Conservation (phyloP, 805 yeast species). For the Candida lessepsii region DNA sequence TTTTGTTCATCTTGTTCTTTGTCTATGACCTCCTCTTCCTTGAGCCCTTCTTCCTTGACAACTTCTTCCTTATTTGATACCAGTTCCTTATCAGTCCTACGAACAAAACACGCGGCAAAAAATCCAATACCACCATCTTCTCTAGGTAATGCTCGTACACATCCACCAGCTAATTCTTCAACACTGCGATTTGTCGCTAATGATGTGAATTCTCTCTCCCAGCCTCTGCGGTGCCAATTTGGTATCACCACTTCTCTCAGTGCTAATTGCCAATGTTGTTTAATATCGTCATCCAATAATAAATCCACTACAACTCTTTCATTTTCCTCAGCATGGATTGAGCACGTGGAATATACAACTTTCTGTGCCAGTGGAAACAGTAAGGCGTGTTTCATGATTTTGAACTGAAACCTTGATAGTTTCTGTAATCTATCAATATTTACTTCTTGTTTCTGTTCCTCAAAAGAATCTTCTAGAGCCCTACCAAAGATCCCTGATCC, state of each 20-base stretch:
- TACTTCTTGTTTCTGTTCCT: conserved; percentile 47
- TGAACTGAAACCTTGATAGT: conserved; percentile 82
- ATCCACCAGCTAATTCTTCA: conserved; percentile 67
- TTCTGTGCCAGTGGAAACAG: conserved; percentile 71
- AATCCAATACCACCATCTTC: conserved; percentile 99
- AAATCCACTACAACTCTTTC: conserved; percentile 87
- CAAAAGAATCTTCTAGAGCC: conserved; percentile 52
- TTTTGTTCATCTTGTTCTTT: conserved; percentile 1
- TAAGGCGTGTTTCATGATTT: conserved; percentile 86
- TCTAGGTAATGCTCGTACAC: conserved; percentile 81
- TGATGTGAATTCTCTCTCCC: conserved; percentile 60
- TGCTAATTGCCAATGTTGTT: conserved; percentile 75
- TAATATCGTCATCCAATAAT: conserved; percentile 62
- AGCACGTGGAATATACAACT: conserved; percentile 93
- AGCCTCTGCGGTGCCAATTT: conserved; percentile 84
- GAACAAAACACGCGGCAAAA: conserved; percentile 88
- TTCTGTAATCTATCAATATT: conserved; percentile 63
- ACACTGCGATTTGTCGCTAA: conserved; percentile 39
- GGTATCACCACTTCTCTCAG: conserved; percentile 67
- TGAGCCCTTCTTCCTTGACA: not conserved
- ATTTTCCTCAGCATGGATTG: conserved; percentile 90
- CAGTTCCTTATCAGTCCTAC: not conserved
- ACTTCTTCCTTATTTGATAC: not conserved
- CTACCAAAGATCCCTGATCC: conserved; percentile 98
- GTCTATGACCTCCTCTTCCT: not conserved